Percentiles rank a stretch among this genome's conserved stretches.
Conservation (phyloP, 495 filamentous ascomycete species). For the Hyaloscypha hepaticicola region DNA sequence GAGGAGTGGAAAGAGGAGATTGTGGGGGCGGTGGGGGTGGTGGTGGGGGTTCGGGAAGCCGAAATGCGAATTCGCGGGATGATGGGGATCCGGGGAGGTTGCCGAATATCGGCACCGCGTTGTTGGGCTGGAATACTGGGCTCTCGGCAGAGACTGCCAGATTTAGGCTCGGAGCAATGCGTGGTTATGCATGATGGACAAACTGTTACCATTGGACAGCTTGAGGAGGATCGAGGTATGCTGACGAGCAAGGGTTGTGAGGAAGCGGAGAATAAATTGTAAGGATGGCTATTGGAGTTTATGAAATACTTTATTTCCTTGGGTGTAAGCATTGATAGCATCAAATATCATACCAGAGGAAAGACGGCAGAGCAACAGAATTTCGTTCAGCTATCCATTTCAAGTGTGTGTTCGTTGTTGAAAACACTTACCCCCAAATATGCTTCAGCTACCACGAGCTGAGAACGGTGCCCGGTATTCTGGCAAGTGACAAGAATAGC, state of each 20-base stretch:
- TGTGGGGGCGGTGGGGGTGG: not conserved
- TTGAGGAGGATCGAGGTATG: not conserved
- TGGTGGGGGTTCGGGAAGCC: not conserved
- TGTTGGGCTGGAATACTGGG: not conserved
- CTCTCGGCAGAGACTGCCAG: not conserved
- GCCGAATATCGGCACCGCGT: not conserved
- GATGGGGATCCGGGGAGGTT: not conserved
- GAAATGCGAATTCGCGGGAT: not conserved
- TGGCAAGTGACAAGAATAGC: too few relatives aligned
- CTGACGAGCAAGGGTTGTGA: not conserved
- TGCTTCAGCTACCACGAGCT: too few relatives aligned
- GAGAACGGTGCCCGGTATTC: too few relatives aligned
- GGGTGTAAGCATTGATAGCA: not conserved
- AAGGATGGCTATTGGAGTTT: not conserved
- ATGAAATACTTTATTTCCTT: not conserved
- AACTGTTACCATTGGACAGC: not conserved
- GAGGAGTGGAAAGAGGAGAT: too few relatives aligned
- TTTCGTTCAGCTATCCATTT: too few relatives aligned
- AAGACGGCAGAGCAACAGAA: not conserved
- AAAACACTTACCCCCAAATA: too few relatives aligned
- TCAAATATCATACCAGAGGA: not conserved
- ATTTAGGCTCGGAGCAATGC: not conserved
- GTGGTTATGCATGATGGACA: not conserved
- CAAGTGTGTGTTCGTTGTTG: too few relatives aligned
- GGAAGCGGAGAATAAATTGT: not conserved